Conservation (phyloP, 2,329 filamentous ascomycete species). For the Aspergillus unguis region DNA sequence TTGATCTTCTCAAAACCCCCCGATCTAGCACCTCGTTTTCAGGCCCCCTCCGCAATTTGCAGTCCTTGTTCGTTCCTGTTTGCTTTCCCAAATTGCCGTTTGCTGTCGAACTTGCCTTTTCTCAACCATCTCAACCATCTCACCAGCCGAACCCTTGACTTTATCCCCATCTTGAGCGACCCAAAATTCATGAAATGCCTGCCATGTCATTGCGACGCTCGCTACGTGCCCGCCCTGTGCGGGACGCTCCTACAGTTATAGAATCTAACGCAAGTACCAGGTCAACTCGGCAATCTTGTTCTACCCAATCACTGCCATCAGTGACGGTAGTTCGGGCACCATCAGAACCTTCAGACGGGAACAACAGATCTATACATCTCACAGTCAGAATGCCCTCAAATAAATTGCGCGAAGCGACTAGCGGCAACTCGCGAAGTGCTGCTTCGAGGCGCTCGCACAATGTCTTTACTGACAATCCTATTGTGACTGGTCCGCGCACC, state of each 20-base stretch:
- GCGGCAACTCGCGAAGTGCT: constrained; percentile 26
- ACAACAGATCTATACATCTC: constrained; percentile 43
- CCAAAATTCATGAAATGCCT: background rate
- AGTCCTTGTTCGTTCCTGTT: constrained; percentile 12
- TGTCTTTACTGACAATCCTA: constrained; percentile 46
- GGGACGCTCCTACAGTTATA: constrained; percentile 26
- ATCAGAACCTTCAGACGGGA: constrained; percentile 34
- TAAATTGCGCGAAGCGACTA: constrained; percentile 49
- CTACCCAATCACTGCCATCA: constrained; percentile 27
- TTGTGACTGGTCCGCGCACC: constrained; percentile 45
- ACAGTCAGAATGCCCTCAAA: constrained; percentile 50
- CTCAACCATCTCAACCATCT: background rate
- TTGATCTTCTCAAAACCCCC: background rate
- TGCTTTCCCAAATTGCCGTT: background rate
- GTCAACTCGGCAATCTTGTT: constrained; percentile 35
- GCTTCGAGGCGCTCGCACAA: constrained; percentile 37
- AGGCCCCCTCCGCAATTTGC: constrained; percentile 1
- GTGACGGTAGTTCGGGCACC: constrained; percentile 39
- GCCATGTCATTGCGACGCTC: constrained; percentile 40
- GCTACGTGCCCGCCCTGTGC: constrained; percentile 34
- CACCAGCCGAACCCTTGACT: background rate
- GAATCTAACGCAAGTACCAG: constrained; percentile 38
- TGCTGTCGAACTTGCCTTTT: constrained; percentile 1
- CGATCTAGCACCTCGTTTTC: background rate
- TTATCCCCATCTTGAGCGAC: constrained; percentile 5